These are phyloP conservation scores for Fonsecaea erecta DNA, from an alignment of 2,329 filamentous ascomycete genomes.

Conservation along the genomic window DNA sequence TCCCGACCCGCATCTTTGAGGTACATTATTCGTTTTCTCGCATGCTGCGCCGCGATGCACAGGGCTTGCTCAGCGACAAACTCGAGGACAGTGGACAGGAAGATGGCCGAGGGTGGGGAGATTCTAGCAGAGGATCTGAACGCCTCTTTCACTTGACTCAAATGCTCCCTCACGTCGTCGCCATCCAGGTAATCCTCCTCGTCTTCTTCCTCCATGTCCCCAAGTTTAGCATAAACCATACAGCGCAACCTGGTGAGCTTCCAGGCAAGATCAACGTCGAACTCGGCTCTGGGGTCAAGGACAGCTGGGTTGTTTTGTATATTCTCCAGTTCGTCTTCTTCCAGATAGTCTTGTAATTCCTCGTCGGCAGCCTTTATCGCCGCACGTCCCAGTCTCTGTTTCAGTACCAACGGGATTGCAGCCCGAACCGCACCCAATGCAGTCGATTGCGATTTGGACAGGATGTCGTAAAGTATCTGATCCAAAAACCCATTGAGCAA, in stretches of 20 bases:
- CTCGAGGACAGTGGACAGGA: constrained; percentile 91
- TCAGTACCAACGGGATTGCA: constrained; percentile 83
- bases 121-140: constrained; percentile 67
- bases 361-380: constrained; percentile 82
- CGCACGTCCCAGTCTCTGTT: constrained; percentile 83
- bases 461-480: constrained; percentile 86
- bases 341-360: constrained; percentile 85
- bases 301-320: constrained; percentile 61
- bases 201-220: constrained; percentile 97
- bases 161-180: constrained; percentile 65
- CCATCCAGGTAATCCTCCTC: constrained; percentile 87
- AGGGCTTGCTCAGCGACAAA: constrained; percentile 91
- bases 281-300: constrained; percentile 60
- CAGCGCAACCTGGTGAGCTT: constrained; percentile 89
- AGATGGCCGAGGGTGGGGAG: constrained; percentile 91
- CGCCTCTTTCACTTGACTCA: constrained; percentile 49
- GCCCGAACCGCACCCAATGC: constrained; percentile 74
- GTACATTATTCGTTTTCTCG: constrained; percentile 68
- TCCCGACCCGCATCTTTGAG: constrained; percentile 57
- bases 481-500: constrained; percentile 93
- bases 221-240: constrained; percentile 97
- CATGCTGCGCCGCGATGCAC: constrained; percentile 82
- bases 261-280: constrained; percentile 93
- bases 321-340: constrained; percentile 72
- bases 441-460: constrained; percentile 79